Base-by-base conservation (phyloP, 768 basidiomycete species). In the Leucocoprinus leucothites region DNA sequence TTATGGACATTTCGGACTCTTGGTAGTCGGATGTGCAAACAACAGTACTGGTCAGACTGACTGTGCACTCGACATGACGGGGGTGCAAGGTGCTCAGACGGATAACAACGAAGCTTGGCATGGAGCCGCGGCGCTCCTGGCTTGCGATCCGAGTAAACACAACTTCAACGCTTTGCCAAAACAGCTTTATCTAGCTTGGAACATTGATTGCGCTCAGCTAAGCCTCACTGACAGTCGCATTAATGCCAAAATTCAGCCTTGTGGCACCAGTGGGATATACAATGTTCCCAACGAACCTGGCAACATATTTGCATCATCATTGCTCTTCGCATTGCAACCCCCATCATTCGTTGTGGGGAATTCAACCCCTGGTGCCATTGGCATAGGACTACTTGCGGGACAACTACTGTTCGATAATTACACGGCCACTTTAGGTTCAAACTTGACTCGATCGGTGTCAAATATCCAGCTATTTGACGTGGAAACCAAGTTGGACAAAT, bases 341-440 rank as follows among this genome's bases (percentile, higher is more conserved):
- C 31, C 31, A 31, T 31, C 31, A 5, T 31, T 31, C 6, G 11
- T 11, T 31, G 5, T 11, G 9, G 41, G 50, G 14, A 51, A 51
- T 4, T 42, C 50, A 11, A 28, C 50, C 1, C 41, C 50, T 28
- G 50, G 50, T 4, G 50, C 8, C 19, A 25, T 42, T 24, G 50
- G 50, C 11, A 42, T 51, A 11, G 50, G 50, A 11, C 21, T 51
- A 11, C 40, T 51, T 42, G 50, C 50, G 18, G 50, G 50, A n/a
- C 38, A 51, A 24, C 13, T 51, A 34, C 25, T 51, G 25, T 51
- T 51, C 22, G 50, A 51, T 28, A 38, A 51, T 51, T 51, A 41
- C 40, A 42, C 50, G 6, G 36, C 50, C 1, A 42, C 50, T n/a
- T 42, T 51, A 6, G 24, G 26, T 26, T 51, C 50, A 25, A 51